Conservation (phyloP, 2,329 filamentous ascomycete species). For the Aspergillus alliaceus region DNA sequence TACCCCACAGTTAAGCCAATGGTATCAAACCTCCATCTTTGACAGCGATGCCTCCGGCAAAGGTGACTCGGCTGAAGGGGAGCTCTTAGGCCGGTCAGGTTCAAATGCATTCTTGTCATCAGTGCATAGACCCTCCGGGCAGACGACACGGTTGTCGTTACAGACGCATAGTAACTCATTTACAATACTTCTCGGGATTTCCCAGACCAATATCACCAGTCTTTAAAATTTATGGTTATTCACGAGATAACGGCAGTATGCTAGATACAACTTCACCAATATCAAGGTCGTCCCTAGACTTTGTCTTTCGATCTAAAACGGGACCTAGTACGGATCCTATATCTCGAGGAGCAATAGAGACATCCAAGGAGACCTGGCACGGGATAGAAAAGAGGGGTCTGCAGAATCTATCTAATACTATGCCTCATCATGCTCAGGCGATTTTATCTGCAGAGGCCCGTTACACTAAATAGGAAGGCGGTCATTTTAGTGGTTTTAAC, state of each 20-base stretch:
- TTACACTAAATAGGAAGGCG: no score
- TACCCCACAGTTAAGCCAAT: slow-evolving; percentile 53
- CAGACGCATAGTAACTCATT: slow-evolving; percentile 42
- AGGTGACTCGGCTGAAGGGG: slow-evolving; percentile 48
- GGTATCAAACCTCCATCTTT: slow-evolving; percentile 50
- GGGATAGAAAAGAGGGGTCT: no score
- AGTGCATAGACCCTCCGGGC: slow-evolving; percentile 33
- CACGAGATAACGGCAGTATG: slow-evolving; percentile 51
- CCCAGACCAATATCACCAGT: slow-evolving; percentile 54
- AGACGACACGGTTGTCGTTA: slow-evolving; percentile 34
- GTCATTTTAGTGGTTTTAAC: no score
- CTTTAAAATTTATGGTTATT: slow-evolving; percentile 48
- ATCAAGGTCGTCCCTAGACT: slow-evolving; percentile 58
- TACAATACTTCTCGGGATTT: slow-evolving; percentile 51
- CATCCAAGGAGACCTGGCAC: no score
- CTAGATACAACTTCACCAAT: slow-evolving; percentile 54
- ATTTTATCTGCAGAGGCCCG: no score
- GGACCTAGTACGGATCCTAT: slow-evolving; percentile 53
- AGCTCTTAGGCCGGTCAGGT: slow-evolving; percentile 20
- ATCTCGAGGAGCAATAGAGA: slow-evolving; percentile 55
- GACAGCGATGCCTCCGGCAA: slow-evolving; percentile 47
- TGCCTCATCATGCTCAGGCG: no score
- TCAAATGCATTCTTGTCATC: slow-evolving; percentile 27
- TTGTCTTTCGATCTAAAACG: slow-evolving; percentile 52
- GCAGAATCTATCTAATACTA: no score